Conservation (phyloP, 352 stramenopile species). For the Globisporangium canariense region DNA sequence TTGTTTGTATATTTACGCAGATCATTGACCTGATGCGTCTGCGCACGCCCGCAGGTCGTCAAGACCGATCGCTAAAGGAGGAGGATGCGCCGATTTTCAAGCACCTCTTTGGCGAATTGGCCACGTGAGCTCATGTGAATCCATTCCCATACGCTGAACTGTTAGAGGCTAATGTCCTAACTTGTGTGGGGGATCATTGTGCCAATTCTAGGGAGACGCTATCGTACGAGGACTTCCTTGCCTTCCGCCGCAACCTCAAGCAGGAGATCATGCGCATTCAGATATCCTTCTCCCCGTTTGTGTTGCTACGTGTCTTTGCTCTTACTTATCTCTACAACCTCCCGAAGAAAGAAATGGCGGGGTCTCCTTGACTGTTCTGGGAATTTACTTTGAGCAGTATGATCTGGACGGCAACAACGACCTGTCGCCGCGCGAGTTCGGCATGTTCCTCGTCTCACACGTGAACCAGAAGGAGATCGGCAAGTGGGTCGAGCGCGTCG, state of each 20-base stretch:
- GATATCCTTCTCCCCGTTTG: constrained; percentile 69
- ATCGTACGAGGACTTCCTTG: constrained; percentile 79
- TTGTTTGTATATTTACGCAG: constrained; percentile 20
- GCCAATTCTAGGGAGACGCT: constrained; percentile 46
- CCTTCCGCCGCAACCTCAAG: constrained; percentile 71
- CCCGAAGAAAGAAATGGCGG: not conserved
- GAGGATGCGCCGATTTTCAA: constrained; percentile 82
- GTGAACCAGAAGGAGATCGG: constrained; percentile 79
- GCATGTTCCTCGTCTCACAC: constrained; percentile 85
- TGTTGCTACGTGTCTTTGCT: not conserved
- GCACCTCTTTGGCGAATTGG: constrained; percentile 79
- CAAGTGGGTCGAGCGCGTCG: constrained; percentile 78
- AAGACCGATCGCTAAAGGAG: constrained; percentile 75
- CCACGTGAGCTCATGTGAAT: constrained; percentile 31
- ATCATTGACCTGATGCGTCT: constrained; percentile 84
- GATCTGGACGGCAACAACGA: constrained; percentile 78
- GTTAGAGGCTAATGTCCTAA: not conserved
- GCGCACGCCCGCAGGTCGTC: constrained; percentile 71
- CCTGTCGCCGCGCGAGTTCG: constrained; percentile 80
- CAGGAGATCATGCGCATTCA: constrained; percentile 87
- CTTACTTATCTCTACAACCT: not conserved
- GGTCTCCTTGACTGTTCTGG: constrained; percentile 38
- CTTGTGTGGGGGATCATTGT: not conserved
- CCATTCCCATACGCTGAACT: not conserved
- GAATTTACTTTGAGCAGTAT: constrained; percentile 86